phyloP scores from a whole-genome alignment of 1,284 basidiomycete species.

The Tremellales sp. region DNA sequence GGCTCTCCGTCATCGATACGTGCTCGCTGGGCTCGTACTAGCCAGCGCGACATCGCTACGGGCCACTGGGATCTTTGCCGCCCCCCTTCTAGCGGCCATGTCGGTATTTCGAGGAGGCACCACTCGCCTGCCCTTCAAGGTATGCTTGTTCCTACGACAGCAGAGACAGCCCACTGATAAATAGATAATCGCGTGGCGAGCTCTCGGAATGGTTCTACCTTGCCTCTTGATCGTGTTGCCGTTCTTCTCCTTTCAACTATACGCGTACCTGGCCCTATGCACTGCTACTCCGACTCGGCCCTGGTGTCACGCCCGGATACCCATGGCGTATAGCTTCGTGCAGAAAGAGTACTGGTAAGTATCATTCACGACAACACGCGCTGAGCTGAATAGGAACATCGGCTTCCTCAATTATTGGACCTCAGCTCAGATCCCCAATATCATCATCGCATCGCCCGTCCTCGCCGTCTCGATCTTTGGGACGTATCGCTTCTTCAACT shows the following conservation, averaged over 20 bases:
- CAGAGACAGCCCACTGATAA: too few relatives aligned
- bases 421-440: slow-evolving; percentile 76
- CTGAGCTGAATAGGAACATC: slow-evolving; percentile 55
- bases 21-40: slow-evolving; percentile 60
- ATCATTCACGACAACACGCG: neutral
- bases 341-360: slow-evolving; percentile 74
- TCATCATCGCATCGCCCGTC: slow-evolving; percentile 72
- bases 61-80: slow-evolving; percentile 74
- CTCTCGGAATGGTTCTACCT: slow-evolving; percentile 42
- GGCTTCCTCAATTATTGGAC: slow-evolving; percentile 88
- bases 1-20: slow-evolving; percentile 49
- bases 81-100: slow-evolving; percentile 9
- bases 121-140: neutral
- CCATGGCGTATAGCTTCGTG: slow-evolving; percentile 76
- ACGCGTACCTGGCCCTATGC: slow-evolving; percentile 68
- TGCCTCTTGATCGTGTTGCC: slow-evolving; percentile 58
- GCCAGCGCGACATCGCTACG: slow-evolving; percentile 65
- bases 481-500: slow-evolving; percentile 3
- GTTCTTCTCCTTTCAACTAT: slow-evolving; percentile 65
- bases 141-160: neutral
- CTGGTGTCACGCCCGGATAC: slow-evolving; percentile 66
- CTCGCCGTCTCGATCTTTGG: slow-evolving; percentile 54
- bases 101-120: neutral
- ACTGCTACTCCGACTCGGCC: slow-evolving; percentile 27
- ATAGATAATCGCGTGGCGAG: neutral